A percentile compares a stretch with the other conserved stretches of the same genome.
phyloP scores from a whole-genome alignment of 805 yeast species.

The Pichia scutulata region DNA sequence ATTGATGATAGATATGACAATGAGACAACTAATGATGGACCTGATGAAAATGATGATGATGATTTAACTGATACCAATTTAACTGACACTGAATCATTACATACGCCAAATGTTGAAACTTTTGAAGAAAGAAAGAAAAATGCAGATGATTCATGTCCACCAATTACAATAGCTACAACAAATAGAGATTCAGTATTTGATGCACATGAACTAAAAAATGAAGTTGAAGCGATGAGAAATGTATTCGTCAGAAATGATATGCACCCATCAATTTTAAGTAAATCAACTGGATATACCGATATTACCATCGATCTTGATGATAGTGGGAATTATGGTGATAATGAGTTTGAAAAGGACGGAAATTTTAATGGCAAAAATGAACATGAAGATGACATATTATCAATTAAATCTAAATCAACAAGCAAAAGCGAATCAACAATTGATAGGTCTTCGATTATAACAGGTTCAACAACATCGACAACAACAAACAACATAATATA shows the following conservation, averaged over 20 bases:
- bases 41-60: neutral
- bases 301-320: neutral
- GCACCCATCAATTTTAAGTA: slow-evolving; percentile 7
- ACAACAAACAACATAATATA: neutral
- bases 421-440: neutral
- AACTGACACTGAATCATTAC: neutral
- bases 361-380: neutral
- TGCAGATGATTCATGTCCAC: neutral
- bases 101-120: neutral
- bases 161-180: neutral
- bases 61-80: slow-evolving; percentile 5
- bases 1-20: neutral
- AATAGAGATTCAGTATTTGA: neutral
- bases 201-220: slow-evolving; percentile 1
- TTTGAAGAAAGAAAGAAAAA: neutral
- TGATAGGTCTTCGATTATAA: neutral
- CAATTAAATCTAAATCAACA: neutral
- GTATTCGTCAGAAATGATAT: slow-evolving; percentile 16
- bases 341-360: neutral
- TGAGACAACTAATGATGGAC: neutral
- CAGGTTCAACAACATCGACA: neutral
- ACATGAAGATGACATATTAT: neutral
- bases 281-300: neutral
- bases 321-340: neutral
- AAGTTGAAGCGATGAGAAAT: slow-evolving; percentile 16